phyloP scores from a whole-genome alignment of 257 asterid species.

The Solanum pennellii region DNA sequence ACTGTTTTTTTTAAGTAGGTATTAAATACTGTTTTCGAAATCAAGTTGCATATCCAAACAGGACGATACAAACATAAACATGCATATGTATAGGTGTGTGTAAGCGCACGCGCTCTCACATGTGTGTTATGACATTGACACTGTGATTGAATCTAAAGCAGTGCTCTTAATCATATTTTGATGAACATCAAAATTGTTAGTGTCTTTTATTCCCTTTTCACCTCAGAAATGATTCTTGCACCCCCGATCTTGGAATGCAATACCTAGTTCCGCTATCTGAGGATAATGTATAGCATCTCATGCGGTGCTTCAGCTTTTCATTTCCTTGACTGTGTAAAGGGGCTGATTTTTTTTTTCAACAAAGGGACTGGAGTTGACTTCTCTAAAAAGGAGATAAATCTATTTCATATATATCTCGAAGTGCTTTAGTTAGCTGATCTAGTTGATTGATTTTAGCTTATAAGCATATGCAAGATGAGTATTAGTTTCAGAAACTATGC shows the following conservation, averaged over 20 bases:
- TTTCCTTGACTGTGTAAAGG: background rate
- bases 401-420: background rate
- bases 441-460: background rate
- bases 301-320: background rate
- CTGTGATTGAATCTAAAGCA: background rate
- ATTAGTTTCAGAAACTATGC: background rate
- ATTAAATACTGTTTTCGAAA: background rate
- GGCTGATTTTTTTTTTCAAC: background rate
- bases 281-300: background rate
- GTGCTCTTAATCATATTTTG: background rate
- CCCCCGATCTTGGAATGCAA: background rate
- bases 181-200: background rate
- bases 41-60: background rate
- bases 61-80: background rate
- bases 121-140: background rate
- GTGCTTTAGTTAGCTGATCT: background rate
- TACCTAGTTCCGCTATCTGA: background rate
- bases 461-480: background rate
- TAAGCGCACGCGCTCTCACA: background rate
- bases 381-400: background rate
- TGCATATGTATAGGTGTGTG: background rate
- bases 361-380: background rate
- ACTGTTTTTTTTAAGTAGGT: background rate
- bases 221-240: background rate
- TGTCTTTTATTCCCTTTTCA: background rate